These are phyloP conservation scores for Trichoderma polysporum DNA, from an alignment of 2,329 filamentous ascomycete genomes.

Conservation along the genomic window DNA sequence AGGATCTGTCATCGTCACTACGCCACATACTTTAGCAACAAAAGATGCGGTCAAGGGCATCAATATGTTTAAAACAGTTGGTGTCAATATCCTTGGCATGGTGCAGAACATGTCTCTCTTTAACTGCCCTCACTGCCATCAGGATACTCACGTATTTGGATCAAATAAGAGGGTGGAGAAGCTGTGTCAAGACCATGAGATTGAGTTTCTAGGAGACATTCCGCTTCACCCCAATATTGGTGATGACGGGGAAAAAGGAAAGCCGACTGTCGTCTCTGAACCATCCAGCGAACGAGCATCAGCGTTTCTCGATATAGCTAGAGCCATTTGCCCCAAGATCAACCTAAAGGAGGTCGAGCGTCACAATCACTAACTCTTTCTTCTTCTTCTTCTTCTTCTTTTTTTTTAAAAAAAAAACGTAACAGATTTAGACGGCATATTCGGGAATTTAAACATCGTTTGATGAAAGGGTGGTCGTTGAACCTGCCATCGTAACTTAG, in stretches of 20 bases:
- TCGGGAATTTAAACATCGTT: neutral
- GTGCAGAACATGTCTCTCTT: slow-evolving; percentile 92
- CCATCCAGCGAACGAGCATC: slow-evolving; percentile 70
- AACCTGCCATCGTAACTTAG: slow-evolving; percentile 22
- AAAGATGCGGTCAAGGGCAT: slow-evolving; percentile 91
- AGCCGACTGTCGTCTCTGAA: slow-evolving; percentile 86
- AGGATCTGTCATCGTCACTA: slow-evolving; percentile 85
- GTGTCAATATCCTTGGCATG: slow-evolving; percentile 78
- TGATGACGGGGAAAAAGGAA: slow-evolving; percentile 81
- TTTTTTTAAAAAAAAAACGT: neutral
- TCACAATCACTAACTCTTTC: neutral
- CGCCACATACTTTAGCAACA: slow-evolving; percentile 87
- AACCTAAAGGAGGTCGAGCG: slow-evolving; percentile 25
- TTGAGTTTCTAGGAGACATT: slow-evolving; percentile 84
- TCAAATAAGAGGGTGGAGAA: slow-evolving; percentile 61
- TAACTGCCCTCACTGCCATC: slow-evolving; percentile 72
- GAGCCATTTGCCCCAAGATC: slow-evolving; percentile 50
- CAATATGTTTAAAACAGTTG: slow-evolving; percentile 86
- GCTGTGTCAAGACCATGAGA: slow-evolving; percentile 68
- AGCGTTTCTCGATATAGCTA: slow-evolving; percentile 71
- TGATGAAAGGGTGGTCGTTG: slow-evolving; percentile 15
- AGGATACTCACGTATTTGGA: slow-evolving; percentile 75
- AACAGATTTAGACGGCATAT: neutral
- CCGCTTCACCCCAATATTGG: slow-evolving; percentile 85
- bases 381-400: neutral